Evolutionary conservation across 2,329 filamentous ascomycete genomes (phyloP), one percentile per base, ranked within the genome.

Genomic region (Hymenoscyphus fraxineus): DNA sequence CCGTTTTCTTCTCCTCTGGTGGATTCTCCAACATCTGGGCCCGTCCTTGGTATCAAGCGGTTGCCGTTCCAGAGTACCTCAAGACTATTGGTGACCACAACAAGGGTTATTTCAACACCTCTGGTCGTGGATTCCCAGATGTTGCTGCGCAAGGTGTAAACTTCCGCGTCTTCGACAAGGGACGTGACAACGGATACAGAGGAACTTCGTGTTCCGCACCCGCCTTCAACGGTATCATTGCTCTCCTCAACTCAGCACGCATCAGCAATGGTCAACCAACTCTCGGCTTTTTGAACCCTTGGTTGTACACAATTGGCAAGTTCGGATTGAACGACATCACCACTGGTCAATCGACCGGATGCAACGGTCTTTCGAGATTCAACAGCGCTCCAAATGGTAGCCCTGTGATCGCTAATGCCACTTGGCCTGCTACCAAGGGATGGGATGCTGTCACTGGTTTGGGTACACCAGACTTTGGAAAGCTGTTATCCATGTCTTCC

Each of bases 251-350:
- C 69, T 85, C 88, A 68, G 84, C 64, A 15, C 65, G 66, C 27
- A 57, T 71, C 16, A 66, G 65, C 0, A 47, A 63, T 19, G 65
- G 64, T 22, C 59, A 62, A 15, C 72, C 79, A 0, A 74, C 79
- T 0, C 75, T 88, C 55, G 85, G 85, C 0, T 87, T 84, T 76
- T 65, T 87, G 62, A 87, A 88, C 70, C 85, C 85, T 0, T 86
- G 83, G 82, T 69, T 88, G 19, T 88, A 88, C 71, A 75, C 74
- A 59, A 72, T 74, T 63, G 80, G 80, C 6, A 78, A 78, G 61
- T 75, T 77, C 68, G 81, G 76, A 0, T 75, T 85, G 22, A 83
- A 76, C 1, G 83, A 86, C 65, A 75, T 79, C 47, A 74, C 71
- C 0, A 47, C 59, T 1, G 78, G 78, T 22, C 73, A 73, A 32